Percentiles rank a stretch among this genome's conserved stretches.
phyloP scores from a whole-genome alignment of 805 yeast species.

The Candida vartiovaarae region DNA sequence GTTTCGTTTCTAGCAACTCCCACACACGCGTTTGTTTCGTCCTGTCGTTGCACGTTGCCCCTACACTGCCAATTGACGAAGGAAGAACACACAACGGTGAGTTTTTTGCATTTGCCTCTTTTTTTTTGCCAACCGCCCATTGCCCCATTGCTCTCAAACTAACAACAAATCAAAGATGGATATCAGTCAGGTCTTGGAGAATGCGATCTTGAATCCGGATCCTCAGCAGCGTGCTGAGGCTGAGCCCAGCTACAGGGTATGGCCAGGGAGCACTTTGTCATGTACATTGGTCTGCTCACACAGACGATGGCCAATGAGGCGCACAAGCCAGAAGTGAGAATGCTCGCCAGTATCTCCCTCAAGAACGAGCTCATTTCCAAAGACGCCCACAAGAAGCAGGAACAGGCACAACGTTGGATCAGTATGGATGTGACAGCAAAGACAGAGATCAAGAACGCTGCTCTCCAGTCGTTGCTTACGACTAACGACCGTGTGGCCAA shows the following conservation, averaged over 20 bases:
- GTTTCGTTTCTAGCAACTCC: too few relatives aligned
- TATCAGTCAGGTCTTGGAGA: slow-evolving; percentile 66
- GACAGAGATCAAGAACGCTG: slow-evolving; percentile 55
- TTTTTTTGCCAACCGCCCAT: neutral
- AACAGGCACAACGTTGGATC: slow-evolving; percentile 71
- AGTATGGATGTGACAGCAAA: slow-evolving; percentile 48
- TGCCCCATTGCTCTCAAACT: neutral
- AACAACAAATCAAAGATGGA: slow-evolving; percentile 29
- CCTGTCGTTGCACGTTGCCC: too few relatives aligned
- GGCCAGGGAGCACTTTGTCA: slow-evolving; percentile 69
- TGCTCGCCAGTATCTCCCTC: slow-evolving; percentile 81
- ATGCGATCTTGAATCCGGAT: slow-evolving; percentile 67
- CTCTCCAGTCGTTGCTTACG: slow-evolving; percentile 57
- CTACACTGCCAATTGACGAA: too few relatives aligned
- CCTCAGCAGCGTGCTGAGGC: slow-evolving; percentile 66
- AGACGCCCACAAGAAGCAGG: slow-evolving; percentile 50
- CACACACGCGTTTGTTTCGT: too few relatives aligned
- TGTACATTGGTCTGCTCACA: slow-evolving; percentile 63
- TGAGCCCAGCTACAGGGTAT: slow-evolving; percentile 63
- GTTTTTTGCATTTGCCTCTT: too few relatives aligned
- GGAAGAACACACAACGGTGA: too few relatives aligned
- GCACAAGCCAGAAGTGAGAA: slow-evolving; percentile 72
- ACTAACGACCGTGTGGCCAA: slow-evolving; percentile 74
- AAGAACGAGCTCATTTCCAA: slow-evolving; percentile 87
- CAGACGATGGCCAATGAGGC: slow-evolving; percentile 61